Percentiles rank a stretch among this genome's conserved stretches.
Evolutionary conservation across 768 basidiomycete genomes (phyloP).

Genomic region (Boletus tomentosulus): DNA sequence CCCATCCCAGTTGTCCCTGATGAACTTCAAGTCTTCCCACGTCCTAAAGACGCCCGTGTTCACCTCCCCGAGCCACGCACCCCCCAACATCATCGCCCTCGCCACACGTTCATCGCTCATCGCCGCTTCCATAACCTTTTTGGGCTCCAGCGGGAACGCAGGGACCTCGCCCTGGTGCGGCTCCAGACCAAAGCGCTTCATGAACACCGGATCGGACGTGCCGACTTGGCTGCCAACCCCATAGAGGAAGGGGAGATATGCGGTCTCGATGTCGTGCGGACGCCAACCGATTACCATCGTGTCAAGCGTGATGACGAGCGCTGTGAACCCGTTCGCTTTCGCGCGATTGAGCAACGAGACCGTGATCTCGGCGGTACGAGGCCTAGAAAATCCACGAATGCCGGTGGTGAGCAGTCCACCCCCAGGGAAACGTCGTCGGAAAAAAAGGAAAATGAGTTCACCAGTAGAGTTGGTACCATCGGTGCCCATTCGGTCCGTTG

Average conservation of each 20-base stretch:
- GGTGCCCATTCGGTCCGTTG: constrained; percentile 54
- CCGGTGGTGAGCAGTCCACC: background rate
- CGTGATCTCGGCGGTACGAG: constrained; percentile 53
- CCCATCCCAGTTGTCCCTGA: constrained; percentile 73
- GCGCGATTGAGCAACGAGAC: constrained; percentile 63
- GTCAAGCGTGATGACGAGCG: constrained; percentile 78
- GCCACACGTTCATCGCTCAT: constrained; percentile 47
- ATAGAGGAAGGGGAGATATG: constrained; percentile 64
- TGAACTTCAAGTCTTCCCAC: constrained; percentile 69
- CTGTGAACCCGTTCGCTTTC: constrained; percentile 60
- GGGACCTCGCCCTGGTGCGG: constrained; percentile 37
- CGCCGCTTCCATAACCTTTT: constrained; percentile 38
- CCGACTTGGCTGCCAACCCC: constrained; percentile 67
- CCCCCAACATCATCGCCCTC: constrained; percentile 43
- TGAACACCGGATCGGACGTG: constrained; percentile 74
- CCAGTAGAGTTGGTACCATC: constrained; percentile 88
- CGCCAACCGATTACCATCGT: constrained; percentile 73
- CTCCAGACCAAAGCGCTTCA: constrained; percentile 50
- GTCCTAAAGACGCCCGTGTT: constrained; percentile 59
- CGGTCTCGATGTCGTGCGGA: constrained; percentile 62
- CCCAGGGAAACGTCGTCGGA: background rate
- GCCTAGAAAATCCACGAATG: constrained; percentile 40
- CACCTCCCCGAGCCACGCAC: constrained; percentile 58
- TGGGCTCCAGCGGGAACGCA: constrained; percentile 58
- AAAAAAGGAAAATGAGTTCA: constrained; percentile 20